Evolutionary conservation across 805 yeast genomes (phyloP).

Genomic region (Lachancea quebecensis): DNA sequence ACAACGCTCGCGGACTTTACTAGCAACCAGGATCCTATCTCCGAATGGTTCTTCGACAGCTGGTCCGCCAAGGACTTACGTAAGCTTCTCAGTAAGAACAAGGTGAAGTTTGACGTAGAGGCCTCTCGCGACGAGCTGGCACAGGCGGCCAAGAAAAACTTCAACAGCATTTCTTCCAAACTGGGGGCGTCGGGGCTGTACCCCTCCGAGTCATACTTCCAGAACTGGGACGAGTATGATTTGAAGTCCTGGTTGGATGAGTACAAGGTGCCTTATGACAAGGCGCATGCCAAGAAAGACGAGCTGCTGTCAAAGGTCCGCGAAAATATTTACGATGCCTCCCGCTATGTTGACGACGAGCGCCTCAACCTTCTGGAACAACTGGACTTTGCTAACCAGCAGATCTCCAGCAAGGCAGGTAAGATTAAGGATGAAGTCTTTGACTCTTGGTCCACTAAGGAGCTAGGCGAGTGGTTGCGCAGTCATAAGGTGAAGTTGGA

Average conservation of each 20-base stretch:
- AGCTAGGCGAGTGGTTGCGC: constrained; percentile 48
- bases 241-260: constrained; percentile 44
- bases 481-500: constrained; percentile 38
- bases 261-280: constrained; percentile 35
- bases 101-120: constrained; percentile 27
- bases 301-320: constrained; percentile 42
- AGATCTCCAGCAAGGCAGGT: constrained; percentile 36
- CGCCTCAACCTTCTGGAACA: constrained; percentile 36
- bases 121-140: constrained; percentile 36
- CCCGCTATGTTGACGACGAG: constrained; percentile 34
- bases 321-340: constrained; percentile 38
- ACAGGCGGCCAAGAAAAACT: constrained; percentile 37
- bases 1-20: constrained; percentile 2
- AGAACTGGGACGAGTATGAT: constrained; percentile 46
- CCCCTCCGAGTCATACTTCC: constrained; percentile 47
- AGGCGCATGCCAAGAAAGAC: constrained; percentile 37
- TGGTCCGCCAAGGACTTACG: constrained; percentile 36
- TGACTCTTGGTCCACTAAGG: constrained; percentile 47
- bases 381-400: constrained; percentile 33
- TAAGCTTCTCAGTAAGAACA: constrained; percentile 29
- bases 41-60: constrained; percentile 44
- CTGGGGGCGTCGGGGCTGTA: constrained; percentile 38
- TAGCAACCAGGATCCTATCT: constrained; percentile 12
- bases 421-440: constrained; percentile 39
- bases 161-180: constrained; percentile 33